Evolutionary conservation across 768 basidiomycete species (phyloP).

Genomic region (Kwoniella heveanensis): DNA sequence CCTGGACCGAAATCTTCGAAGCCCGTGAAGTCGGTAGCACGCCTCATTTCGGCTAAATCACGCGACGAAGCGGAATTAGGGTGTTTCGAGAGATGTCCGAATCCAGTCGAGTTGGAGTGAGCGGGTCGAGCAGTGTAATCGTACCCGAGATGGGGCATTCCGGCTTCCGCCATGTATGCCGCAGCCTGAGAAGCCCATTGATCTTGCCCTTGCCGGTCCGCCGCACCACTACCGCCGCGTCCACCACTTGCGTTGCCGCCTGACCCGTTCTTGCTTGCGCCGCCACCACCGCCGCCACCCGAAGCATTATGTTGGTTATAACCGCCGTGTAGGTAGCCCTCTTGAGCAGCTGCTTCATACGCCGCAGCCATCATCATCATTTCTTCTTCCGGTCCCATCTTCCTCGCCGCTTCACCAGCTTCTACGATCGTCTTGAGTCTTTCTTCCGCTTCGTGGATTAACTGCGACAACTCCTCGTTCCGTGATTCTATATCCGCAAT

Average conservation of each 20-base stretch:
- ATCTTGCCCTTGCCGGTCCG: conserved; percentile 13
- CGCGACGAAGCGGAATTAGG: conserved; percentile 22
- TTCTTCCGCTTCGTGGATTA: conserved; percentile 67
- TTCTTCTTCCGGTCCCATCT: conserved; percentile 47
- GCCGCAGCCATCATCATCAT: conserved; percentile 55
- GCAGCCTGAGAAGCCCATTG: conserved; percentile 54
- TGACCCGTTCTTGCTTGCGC: too few relatives aligned
- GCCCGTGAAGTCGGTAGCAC: conserved; percentile 47
- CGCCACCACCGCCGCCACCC: too few relatives aligned
- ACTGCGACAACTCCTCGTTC: conserved; percentile 63
- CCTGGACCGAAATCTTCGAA: conserved; percentile 56
- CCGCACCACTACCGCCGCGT: neutral
- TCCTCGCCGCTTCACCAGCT: conserved; percentile 60
- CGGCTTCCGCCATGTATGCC: conserved; percentile 51
- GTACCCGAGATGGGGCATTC: conserved; percentile 51
- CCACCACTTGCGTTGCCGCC: neutral
- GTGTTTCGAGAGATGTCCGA: conserved; percentile 28
- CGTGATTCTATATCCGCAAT: conserved; percentile 62
- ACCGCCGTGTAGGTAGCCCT: conserved; percentile 39
- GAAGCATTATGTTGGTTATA: conserved; percentile 9
- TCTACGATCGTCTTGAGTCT: conserved; percentile 65
- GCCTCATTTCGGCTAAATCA: conserved; percentile 17
- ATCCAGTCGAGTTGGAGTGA: conserved; percentile 27
- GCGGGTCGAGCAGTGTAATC: conserved; percentile 38
- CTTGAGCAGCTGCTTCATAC: conserved; percentile 48